phyloP scores from a whole-genome alignment of 306 rosid species.

The Begonia masoniana region DNA sequence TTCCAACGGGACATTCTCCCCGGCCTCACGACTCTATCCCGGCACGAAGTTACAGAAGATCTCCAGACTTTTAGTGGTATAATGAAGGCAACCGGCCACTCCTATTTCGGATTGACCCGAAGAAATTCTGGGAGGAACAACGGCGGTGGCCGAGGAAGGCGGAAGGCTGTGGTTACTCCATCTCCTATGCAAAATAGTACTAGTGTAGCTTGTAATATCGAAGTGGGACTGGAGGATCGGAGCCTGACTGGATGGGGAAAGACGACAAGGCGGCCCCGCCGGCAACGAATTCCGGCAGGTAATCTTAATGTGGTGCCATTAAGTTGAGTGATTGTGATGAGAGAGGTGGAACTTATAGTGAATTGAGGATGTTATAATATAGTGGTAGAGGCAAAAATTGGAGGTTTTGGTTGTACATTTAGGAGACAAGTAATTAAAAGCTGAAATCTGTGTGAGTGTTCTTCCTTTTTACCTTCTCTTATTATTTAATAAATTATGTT shows the following conservation, averaged over 20 bases:
- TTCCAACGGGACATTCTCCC: slow-evolving; percentile 98
- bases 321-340: too few species aligned
- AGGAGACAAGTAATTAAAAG: too few species aligned
- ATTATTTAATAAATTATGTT: too few species aligned
- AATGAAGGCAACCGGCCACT: slow-evolving; percentile 78
- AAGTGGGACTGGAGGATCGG: slow-evolving; percentile 75
- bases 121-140: slow-evolving; percentile 57
- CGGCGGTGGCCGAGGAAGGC: slow-evolving; percentile 77
- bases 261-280: slow-evolving; percentile 87
- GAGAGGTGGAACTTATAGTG: too few species aligned
- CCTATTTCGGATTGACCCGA: slow-evolving; percentile 63
- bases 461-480: too few species aligned
- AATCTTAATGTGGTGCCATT: slow-evolving; percentile 8
- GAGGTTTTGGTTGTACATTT: too few species aligned
- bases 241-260: slow-evolving; percentile 97
- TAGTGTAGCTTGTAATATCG: slow-evolving; percentile 37
- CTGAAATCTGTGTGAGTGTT: too few species aligned
- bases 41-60: slow-evolving; percentile 98
- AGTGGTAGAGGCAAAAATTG: too few species aligned
- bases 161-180: slow-evolving; percentile 33
- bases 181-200: slow-evolving; percentile 32
- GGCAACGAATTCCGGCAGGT: slow-evolving; percentile 85
- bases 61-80: slow-evolving; percentile 88
- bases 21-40: slow-evolving; percentile 70
- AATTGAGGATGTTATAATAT: too few species aligned